Conservation (phyloP, 768 basidiomycete genomes). For the Psilocybe cyanescens region DNA sequence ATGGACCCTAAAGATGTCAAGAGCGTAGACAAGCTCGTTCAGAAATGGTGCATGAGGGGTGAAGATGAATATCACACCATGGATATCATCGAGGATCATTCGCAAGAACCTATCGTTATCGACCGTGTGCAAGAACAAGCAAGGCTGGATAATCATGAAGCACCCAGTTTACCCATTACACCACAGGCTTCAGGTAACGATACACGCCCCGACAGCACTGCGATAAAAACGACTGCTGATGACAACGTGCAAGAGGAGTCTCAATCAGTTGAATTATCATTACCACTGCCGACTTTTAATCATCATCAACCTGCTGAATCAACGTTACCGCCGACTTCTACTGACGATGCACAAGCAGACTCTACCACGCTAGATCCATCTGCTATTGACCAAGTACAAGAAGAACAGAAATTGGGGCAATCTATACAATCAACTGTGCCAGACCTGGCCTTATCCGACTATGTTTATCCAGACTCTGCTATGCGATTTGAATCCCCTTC, state of each 20-base stretch:
- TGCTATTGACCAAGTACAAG: slow-evolving; percentile 3
- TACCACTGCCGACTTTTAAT: too few species aligned
- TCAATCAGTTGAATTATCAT: too few species aligned
- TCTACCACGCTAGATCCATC: background rate
- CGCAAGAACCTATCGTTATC: background rate
- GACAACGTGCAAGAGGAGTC: too few species aligned
- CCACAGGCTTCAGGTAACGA: background rate
- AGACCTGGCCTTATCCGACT: background rate
- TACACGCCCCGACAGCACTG: too few species aligned
- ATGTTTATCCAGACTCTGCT: background rate
- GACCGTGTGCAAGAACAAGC: background rate
- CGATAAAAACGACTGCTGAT: too few species aligned
- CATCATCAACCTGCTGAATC: too few species aligned
- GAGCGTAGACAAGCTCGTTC: slow-evolving; percentile 36
- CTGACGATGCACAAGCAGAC: too few species aligned
- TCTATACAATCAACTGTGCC: background rate
- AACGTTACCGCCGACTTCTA: too few species aligned
- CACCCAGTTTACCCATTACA: background rate
- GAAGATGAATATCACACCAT: slow-evolving; percentile 1
- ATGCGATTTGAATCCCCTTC: slow-evolving; percentile 24
- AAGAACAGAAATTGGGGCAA: background rate
- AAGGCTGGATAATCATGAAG: background rate
- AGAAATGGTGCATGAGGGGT: slow-evolving; percentile 48
- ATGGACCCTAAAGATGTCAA: slow-evolving; percentile 45
- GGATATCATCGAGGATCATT: background rate